Evolutionary conservation across 2,329 filamentous ascomycete genomes (phyloP).

Genomic region (Trichoderma simmonsii): DNA sequence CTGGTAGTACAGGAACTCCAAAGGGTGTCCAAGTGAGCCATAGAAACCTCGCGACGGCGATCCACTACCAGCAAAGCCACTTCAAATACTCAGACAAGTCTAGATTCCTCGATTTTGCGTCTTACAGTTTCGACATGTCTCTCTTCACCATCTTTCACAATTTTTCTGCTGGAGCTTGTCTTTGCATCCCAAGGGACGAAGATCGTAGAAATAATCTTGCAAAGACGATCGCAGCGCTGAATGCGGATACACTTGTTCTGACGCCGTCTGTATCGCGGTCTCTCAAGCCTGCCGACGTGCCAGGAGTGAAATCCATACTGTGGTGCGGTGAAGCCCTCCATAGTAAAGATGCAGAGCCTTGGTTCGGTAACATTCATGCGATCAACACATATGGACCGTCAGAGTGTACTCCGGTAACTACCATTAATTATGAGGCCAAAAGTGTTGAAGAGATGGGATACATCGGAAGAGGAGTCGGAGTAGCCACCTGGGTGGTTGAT

Average conservation of each 20-base stretch:
- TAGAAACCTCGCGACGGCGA: too few relatives aligned
- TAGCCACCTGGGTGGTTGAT: too few relatives aligned
- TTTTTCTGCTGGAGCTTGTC: constrained; percentile 27
- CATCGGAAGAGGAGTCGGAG: too few relatives aligned
- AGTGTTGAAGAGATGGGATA: too few relatives aligned
- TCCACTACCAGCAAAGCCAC: neutral
- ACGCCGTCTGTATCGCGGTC: too few relatives aligned
- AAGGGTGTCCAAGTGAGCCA: too few relatives aligned
- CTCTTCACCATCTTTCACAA: neutral
- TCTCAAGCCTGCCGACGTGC: neutral
- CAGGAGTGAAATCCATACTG: neutral
- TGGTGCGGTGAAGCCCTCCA: neutral
- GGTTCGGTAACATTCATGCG: neutral
- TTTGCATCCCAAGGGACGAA: constrained; percentile 30
- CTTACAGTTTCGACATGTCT: neutral
- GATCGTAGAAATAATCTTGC: too few relatives aligned
- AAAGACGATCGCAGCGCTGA: too few relatives aligned
- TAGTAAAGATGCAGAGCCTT: neutral
- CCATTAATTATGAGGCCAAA: too few relatives aligned
- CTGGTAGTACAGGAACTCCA: too few relatives aligned
- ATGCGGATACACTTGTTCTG: too few relatives aligned
- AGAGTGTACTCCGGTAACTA: neutral
- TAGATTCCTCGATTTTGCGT: neutral
- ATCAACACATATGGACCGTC: neutral
- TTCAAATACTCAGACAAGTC: neutral